Conservation (phyloP, 805 yeast species). For the Hemisphaericaspora nanyangensis region DNA sequence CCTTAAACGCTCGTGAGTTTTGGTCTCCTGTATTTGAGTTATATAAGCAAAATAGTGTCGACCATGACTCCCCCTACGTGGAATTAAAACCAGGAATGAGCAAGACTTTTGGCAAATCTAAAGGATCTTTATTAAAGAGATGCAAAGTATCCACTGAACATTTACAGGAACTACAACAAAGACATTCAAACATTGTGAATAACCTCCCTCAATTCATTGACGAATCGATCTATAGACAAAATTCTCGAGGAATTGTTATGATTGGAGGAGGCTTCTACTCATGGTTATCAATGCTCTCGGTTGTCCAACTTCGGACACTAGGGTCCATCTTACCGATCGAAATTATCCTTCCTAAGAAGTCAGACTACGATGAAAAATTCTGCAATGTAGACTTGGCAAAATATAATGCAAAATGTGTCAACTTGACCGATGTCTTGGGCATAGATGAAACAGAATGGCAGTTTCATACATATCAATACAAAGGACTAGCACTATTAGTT, state of each 20-base stretch:
- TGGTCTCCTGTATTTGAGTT: background rate
- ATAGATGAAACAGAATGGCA: slow-evolving; percentile 12
- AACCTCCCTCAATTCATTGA: slow-evolving; percentile 18
- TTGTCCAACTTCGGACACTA: slow-evolving; percentile 40
- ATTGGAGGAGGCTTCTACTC: slow-evolving; percentile 51
- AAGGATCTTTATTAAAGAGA: background rate
- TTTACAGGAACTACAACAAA: slow-evolving; percentile 10
- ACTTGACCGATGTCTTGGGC: slow-evolving; percentile 29
- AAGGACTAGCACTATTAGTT: slow-evolving; percentile 55
- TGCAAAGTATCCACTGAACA: slow-evolving; percentile 9
- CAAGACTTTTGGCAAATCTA: too few species aligned
- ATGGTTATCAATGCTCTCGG: slow-evolving; percentile 47
- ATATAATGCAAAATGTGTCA: slow-evolving; percentile 43
- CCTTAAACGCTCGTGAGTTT: too few species aligned
- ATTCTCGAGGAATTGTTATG: slow-evolving; percentile 38
- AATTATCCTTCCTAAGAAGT: slow-evolving; percentile 39
- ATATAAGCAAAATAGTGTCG: background rate
- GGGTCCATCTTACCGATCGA: slow-evolving; percentile 49
- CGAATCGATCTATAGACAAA: slow-evolving; percentile 29
- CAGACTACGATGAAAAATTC: slow-evolving; percentile 39
- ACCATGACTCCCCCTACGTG: too few species aligned
- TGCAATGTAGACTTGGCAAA: slow-evolving; percentile 42
- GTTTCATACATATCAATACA: slow-evolving; percentile 47
- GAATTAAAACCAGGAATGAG: too few species aligned
- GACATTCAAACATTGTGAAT: slow-evolving; percentile 5